Base-by-base conservation (phyloP, 768 basidiomycete genomes). In the Auriscalpium vulgare region DNA sequence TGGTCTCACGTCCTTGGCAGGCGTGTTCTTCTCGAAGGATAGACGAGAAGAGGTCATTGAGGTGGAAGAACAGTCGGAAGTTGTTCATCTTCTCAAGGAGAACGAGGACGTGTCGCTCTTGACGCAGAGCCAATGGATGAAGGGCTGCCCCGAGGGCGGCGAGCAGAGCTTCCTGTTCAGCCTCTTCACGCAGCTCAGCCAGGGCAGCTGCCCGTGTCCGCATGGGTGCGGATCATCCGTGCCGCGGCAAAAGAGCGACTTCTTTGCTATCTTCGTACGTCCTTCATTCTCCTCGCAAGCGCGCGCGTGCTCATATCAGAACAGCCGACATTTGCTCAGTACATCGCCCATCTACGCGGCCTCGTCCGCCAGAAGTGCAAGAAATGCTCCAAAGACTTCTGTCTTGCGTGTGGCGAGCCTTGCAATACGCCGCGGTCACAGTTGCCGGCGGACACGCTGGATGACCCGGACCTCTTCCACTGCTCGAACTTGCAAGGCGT, bases 81-180 rank as follows among this genome's bases (percentile, higher is more conserved):
- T 67, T 44, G 72, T 72, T 16, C 58, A 67, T 43, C 66, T 88
- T 36, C 68, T 74, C 16, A 69, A 68, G 17, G 74, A 68, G 8
- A 70, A 69, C 43, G 78, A 82, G 55, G 69, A 70, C 16, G 75
- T 83, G 36, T 81, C 81, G 60, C 72, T 94, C 43, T 83, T 95
- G 80, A 85, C 85, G 19, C 88, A 91, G 69, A 91, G 90, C 29
- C 85, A 94, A 66, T 97, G 92, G 92, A 97, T 97, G 94, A 91
- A 89, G 67, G 94, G 94, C 17, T 97, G 94, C 70, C 93, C 94
- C 0, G 93, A 95, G 68, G 91, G 89, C 51, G 84, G 86, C 64
- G 93, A 97, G 68, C 93, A 97, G 66, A 83, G 82, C 56, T 88
- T 88, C 71, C 74, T 97, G 51, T 97, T 97, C 71, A 80, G 84